Conservation (phyloP, 805 yeast genomes). For the Myxozyma nipponensis region DNA sequence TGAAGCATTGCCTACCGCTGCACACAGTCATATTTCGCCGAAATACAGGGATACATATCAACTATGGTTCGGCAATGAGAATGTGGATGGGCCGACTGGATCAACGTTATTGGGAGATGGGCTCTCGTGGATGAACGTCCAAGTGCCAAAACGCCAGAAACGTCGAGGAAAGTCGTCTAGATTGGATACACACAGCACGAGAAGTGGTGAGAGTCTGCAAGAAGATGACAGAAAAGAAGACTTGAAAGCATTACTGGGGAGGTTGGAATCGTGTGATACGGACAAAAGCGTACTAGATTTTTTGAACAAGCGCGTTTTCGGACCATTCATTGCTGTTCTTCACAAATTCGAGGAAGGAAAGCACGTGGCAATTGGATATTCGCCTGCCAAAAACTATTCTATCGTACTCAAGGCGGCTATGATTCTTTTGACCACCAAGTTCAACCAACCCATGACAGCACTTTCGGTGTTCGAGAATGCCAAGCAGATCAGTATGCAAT, state of each 20-base stretch:
- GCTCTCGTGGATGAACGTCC: too few species aligned
- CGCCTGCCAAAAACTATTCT: conserved; percentile 19
- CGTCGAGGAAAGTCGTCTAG: too few species aligned
- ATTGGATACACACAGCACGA: too few species aligned
- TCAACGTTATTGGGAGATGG: too few species aligned
- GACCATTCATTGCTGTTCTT: conserved; percentile 18
- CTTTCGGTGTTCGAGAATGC: conserved; percentile 39
- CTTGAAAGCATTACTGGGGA: background rate
- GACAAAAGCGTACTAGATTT: conserved; percentile 10
- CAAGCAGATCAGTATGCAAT: conserved; percentile 38
- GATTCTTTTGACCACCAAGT: conserved; percentile 8
- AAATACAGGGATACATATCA: too few species aligned
- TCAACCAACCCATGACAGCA: conserved; percentile 32
- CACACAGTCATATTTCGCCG: too few species aligned
- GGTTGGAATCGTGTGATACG: conserved; percentile 19
- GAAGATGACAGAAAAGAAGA: background rate
- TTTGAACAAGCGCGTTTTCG: conserved; percentile 15
- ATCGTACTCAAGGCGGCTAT: conserved; percentile 20
- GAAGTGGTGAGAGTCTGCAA: too few species aligned
- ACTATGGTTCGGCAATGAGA: too few species aligned
- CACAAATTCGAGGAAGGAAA: conserved; percentile 6
- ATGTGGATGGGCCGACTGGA: too few species aligned
- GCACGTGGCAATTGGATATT: conserved; percentile 11
- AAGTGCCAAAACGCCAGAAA: too few species aligned
- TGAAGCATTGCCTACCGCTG: too few species aligned